Conservation (phyloP, 2,329 filamentous ascomycete species). For the Pyricularia pennisetigena region DNA sequence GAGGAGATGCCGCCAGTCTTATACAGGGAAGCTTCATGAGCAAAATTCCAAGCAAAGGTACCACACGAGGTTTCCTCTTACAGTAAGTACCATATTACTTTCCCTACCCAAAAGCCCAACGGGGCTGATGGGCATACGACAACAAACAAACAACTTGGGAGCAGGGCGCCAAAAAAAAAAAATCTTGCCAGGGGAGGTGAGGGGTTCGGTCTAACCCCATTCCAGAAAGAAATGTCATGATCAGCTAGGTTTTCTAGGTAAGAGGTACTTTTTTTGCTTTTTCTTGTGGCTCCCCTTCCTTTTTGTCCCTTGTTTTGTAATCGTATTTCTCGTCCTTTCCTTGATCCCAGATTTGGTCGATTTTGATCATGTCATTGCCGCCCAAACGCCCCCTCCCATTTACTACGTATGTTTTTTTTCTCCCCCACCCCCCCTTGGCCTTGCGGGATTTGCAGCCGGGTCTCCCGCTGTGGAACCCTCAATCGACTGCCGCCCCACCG, state of each 20-base stretch:
- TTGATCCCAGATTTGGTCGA: background rate
- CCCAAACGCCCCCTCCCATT: background rate
- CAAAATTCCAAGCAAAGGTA: background rate
- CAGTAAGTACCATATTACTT: background rate
- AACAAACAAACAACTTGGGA: no score
- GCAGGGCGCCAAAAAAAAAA: background rate
- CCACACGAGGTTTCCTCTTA: background rate
- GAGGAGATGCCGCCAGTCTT: background rate
- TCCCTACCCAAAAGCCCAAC: background rate
- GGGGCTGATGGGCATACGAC: background rate
- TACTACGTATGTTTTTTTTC: no score
- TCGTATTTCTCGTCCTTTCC: background rate
- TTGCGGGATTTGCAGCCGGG: background rate
- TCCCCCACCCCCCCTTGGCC: background rate
- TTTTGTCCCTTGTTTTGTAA: background rate
- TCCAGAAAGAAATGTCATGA: background rate
- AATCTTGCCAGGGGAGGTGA: background rate
- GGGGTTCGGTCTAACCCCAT: background rate
- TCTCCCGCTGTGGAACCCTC: background rate
- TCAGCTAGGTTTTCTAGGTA: background rate
- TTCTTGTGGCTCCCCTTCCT: background rate
- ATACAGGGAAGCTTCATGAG: background rate
- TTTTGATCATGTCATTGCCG: background rate
- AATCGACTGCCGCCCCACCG: background rate
- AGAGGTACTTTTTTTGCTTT: background rate